phyloP scores from a whole-genome alignment of 2,329 filamentous ascomycete species.

The Aspergillus latus region DNA sequence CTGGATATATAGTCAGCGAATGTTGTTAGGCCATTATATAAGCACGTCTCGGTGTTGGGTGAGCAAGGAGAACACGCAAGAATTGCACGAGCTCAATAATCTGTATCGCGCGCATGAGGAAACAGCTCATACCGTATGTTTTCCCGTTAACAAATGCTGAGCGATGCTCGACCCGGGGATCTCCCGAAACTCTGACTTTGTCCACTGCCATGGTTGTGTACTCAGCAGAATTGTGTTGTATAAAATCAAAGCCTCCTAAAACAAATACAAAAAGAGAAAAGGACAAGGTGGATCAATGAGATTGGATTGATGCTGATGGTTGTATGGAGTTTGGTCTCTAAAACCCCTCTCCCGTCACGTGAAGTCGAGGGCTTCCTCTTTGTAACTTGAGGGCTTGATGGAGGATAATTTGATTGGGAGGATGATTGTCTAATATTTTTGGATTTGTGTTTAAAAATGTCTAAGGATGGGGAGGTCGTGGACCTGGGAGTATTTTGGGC shows the following conservation, averaged over 20 bases:
- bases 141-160: slow-evolving; percentile 65
- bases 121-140: slow-evolving; percentile 35
- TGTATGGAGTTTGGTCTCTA: background rate
- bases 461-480: background rate
- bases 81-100: background rate
- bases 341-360: slow-evolving; percentile 22
- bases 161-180: slow-evolving; percentile 65
- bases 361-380: slow-evolving; percentile 12
- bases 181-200: slow-evolving; percentile 63
- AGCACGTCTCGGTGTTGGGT: background rate
- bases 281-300: background rate
- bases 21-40: background rate
- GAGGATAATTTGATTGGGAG: background rate
- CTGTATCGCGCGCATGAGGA: background rate
- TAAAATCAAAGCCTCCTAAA: too few species aligned
- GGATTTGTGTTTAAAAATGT: too few species aligned
- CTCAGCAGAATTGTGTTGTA: background rate
- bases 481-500: background rate
- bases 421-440: too few species aligned
- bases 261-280: background rate
- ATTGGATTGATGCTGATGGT: background rate
- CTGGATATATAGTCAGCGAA: slow-evolving; percentile 27
- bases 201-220: slow-evolving; percentile 51
- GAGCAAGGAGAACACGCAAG: background rate
- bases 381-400: background rate